phyloP scores from a whole-genome alignment of 768 basidiomycete species.

The Tylopilus plumbeoviolaceoides region DNA sequence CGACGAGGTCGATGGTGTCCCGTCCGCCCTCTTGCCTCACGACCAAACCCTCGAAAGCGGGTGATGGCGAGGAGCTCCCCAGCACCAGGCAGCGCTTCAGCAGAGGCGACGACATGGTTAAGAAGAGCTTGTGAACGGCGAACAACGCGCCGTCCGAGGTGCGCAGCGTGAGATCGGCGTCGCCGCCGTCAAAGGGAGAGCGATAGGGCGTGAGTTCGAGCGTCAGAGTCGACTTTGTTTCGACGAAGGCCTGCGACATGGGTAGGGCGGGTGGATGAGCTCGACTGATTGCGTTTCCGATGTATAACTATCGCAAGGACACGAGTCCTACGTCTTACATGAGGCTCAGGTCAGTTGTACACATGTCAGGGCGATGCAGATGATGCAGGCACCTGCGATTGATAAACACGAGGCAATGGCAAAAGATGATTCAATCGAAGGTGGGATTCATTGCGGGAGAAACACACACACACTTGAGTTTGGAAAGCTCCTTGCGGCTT shows the following conservation, averaged over 20 bases:
- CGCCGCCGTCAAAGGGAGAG: constrained; percentile 37
- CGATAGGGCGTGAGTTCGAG: constrained; percentile 25
- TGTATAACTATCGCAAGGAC: constrained; percentile 18
- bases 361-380: constrained; percentile 19
- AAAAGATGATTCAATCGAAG: constrained; percentile 1
- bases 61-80: constrained; percentile 27
- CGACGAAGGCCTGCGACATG: constrained; percentile 28
- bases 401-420: constrained; percentile 25
- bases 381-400: constrained; percentile 10
- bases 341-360: constrained; percentile 29
- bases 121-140: constrained; percentile 39
- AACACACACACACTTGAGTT: constrained; percentile 2
- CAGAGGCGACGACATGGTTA: constrained; percentile 40
- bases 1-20: constrained; percentile 30
- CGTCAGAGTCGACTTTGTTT: constrained; percentile 25
- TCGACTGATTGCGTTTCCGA: constrained; percentile 16
- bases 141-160: constrained; percentile 41
- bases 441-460: neutral
- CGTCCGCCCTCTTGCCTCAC: constrained; percentile 21
- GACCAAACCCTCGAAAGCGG: constrained; percentile 23
- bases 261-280: constrained; percentile 7
- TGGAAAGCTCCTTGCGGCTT: constrained; percentile 22
- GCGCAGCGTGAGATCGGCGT: constrained; percentile 41
- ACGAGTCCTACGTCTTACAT: constrained; percentile 17
- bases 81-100: constrained; percentile 31